Percentiles rank a stretch among this genome's conserved stretches.
Evolutionary conservation across 2,329 filamentous ascomycete species (phyloP).

Genomic region (Alternaria gansuensis): DNA sequence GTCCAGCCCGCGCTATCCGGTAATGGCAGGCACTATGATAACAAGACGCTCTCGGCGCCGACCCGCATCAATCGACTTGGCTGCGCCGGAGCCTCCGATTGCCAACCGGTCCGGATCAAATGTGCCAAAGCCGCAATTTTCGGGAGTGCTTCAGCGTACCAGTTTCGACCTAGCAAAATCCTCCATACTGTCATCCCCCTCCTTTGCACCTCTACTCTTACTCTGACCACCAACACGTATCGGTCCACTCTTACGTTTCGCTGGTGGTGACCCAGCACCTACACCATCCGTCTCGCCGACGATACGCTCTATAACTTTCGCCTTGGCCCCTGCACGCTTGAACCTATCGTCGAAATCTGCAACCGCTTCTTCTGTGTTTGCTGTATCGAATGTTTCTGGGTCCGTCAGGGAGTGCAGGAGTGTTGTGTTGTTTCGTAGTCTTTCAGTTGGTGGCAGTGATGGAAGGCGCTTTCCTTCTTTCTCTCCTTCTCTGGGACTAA

Average conservation of each 20-base stretch:
- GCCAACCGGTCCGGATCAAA: background rate
- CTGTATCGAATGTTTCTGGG: constrained; percentile 76
- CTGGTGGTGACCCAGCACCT: background rate
- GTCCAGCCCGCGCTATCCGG: background rate
- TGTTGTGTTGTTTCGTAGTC: constrained; percentile 79
- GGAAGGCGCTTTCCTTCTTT: constrained; percentile 51
- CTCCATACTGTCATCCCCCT: constrained; percentile 46
- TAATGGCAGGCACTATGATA: background rate
- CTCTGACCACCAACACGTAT: constrained; percentile 28
- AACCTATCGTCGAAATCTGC: constrained; percentile 90
- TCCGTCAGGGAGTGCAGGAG: constrained; percentile 81
- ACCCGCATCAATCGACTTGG: background rate
- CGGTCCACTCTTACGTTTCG: constrained; percentile 25
- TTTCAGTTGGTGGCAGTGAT: constrained; percentile 63
- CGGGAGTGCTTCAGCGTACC: constrained; percentile 26
- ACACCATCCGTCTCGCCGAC: constrained; percentile 51
- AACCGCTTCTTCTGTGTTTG: constrained; percentile 88
- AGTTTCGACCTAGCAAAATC: constrained; percentile 46
- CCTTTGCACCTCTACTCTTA: constrained; percentile 25
- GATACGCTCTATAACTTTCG: constrained; percentile 83
- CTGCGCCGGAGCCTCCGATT: too few species aligned
- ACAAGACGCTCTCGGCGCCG: background rate
- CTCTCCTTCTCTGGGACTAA: background rate
- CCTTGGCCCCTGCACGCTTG: constrained; percentile 83
- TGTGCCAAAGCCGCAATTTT: background rate